Conservation (phyloP, 805 yeast genomes). For the Saturnispora silvae region DNA sequence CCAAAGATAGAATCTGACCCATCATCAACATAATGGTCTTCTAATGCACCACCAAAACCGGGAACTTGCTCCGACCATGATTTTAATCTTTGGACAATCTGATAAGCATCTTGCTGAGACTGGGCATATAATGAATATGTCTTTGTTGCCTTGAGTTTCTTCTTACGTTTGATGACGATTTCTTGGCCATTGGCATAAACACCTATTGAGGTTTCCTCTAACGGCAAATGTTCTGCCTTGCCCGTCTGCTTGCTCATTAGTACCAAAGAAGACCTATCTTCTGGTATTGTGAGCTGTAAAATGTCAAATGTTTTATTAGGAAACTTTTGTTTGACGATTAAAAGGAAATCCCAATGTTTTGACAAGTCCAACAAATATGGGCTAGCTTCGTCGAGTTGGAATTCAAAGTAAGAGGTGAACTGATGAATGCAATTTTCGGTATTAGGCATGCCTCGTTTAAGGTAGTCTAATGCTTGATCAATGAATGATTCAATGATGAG, state of each 20-base stretch:
- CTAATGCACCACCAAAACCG: slow-evolving; percentile 10
- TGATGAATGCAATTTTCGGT: slow-evolving; percentile 13
- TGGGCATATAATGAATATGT: slow-evolving; percentile 59
- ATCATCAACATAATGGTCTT: slow-evolving; percentile 2
- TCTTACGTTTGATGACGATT: slow-evolving; percentile 19
- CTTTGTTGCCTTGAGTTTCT: slow-evolving; percentile 25
- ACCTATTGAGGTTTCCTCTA: slow-evolving; percentile 16
- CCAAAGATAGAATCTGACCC: slow-evolving; percentile 2
- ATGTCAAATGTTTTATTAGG: slow-evolving; percentile 13
- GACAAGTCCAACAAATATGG: slow-evolving; percentile 1
- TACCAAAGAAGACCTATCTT: slow-evolving; percentile 6
- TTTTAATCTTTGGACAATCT: slow-evolving; percentile 16
- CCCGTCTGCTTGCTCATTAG: slow-evolving; percentile 6
- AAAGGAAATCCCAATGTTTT: slow-evolving; percentile 10
- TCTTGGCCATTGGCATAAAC: slow-evolving; percentile 20
- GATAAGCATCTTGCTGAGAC: slow-evolving; percentile 47
- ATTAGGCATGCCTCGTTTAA: slow-evolving; percentile 10
- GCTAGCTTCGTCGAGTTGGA: slow-evolving; percentile 11
- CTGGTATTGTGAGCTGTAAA: slow-evolving; percentile 4
- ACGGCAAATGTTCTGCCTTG: slow-evolving; percentile 16
- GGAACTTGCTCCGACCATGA: slow-evolving; percentile 7
- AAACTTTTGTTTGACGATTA: slow-evolving; percentile 16
- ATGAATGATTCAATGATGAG: slow-evolving; percentile 23
- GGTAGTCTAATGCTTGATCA: slow-evolving; percentile 15
- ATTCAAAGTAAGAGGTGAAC: slow-evolving; percentile 22